Evolutionary conservation across 2,329 filamentous ascomycete genomes (phyloP), one percentile per base, ranked within the genome.

Genomic region (Aspergillus tubingensis): DNA sequence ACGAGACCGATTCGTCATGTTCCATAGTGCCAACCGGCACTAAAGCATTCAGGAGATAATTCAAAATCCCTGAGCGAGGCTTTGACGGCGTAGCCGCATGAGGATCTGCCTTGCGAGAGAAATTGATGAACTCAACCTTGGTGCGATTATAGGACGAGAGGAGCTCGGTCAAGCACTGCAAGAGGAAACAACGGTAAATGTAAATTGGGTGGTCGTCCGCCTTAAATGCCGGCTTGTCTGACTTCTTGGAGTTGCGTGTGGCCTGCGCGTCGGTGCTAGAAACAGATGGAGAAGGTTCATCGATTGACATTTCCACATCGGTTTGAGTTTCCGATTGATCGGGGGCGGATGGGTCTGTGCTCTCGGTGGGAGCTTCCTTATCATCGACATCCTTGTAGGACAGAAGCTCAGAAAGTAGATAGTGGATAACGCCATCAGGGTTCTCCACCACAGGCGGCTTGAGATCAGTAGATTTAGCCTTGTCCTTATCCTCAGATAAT

Each of bases 81-180:
- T 98, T 98, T 15, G 96, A 93, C 5, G 95, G 95, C 1, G 95
- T 98, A 57, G 87, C 88, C 10, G 89, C 89, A 67, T 91, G 89
- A 48, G 92, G 85, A 50, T 94, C 91, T 6, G 91, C 89, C 72
- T 93, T 96, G 62, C 94, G 89, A 67, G 96, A 98, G 80, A 97
- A 99, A 76, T 97, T 98, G 81, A 99, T 97, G 74, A 99, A 98
- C 74, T 99, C 96, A 47, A 99, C 87, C 82, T 99, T 99, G 8
- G 92, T 91, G 57, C 92, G 88, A 68, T 92, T 96, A 79, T 98
- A 99, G 70, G 90, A 96, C 59, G 91, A 88, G 13, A 99, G 82
- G 13, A 99, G 85, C 76, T 99, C 95, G 0, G 92, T 89, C 41
- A 99, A 81, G 70, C 93, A 96, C 72, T 95, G 92, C 32, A 99